These are phyloP conservation scores for Blastobotrys attinorum DNA, from an alignment of 805 yeast species.

Conservation along the genomic window DNA sequence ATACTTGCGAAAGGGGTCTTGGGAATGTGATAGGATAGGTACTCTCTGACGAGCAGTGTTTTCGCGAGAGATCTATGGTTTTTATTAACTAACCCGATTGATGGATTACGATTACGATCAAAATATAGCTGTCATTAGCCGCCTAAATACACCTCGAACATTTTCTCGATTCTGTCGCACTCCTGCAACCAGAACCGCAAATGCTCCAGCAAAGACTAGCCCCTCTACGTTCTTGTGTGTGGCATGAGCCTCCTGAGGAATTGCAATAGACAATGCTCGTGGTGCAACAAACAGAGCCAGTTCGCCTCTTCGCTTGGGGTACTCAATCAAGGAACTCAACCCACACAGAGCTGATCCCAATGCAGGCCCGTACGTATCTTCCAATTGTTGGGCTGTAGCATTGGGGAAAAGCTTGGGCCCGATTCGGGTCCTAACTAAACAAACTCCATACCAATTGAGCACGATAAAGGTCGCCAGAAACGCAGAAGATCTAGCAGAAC, in stretches of 20 bases:
- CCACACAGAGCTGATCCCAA: conserved; percentile 38
- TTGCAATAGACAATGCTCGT: conserved; percentile 10
- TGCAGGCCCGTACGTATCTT: conserved; percentile 34
- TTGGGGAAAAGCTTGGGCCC: conserved; percentile 35
- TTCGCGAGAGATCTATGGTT: too few species aligned
- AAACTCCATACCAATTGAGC: conserved; percentile 41
- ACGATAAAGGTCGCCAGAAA: conserved; percentile 38
- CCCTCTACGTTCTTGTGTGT: conserved; percentile 9
- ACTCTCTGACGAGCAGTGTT: too few species aligned
- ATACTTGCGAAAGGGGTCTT: too few species aligned
- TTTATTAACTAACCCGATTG: too few species aligned
- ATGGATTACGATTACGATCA: too few species aligned
- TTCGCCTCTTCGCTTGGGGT: conserved; percentile 37
- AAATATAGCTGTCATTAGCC: conserved; percentile 1
- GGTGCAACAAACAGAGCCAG: conserved; percentile 42
- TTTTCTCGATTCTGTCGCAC: background rate
- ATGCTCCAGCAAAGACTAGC: conserved; percentile 13
- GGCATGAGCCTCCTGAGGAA: conserved; percentile 2
- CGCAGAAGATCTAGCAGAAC: conserved; percentile 35
- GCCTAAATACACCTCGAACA: conserved; percentile 1
- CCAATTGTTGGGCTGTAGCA: conserved; percentile 31
- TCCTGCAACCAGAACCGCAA: conserved; percentile 12
- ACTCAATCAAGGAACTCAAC: conserved; percentile 35
- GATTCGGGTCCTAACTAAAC: conserved; percentile 35
- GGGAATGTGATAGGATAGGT: too few species aligned